phyloP scores from a whole-genome alignment of 192 early-diverging fungal genomes.

The Irineochytrium annulatum region DNA sequence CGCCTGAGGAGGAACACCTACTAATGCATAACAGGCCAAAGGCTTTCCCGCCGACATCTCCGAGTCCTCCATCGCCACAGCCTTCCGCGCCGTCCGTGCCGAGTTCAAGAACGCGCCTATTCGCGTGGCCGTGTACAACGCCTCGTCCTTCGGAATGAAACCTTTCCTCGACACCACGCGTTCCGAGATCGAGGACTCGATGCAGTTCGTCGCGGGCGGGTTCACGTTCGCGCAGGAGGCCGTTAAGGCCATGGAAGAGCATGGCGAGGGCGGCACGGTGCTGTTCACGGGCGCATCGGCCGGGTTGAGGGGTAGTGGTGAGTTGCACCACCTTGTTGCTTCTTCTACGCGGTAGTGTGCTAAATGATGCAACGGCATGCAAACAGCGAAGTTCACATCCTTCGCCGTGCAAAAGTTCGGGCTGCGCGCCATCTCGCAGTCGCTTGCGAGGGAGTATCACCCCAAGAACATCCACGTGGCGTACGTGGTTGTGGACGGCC shows the following conservation, averaged over 20 bases:
- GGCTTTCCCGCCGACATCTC: not conserved
- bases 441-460: slow-evolving; percentile 32
- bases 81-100: not conserved
- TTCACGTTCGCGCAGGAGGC: slow-evolving; percentile 2
- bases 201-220: not conserved
- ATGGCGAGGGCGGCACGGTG: slow-evolving; percentile 23
- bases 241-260: not conserved
- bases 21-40: not conserved
- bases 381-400: slow-evolving; percentile 21
- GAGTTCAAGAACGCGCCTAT: not conserved
- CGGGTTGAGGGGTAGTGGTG: slow-evolving; percentile 10
- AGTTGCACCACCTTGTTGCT: too few species aligned
- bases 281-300: slow-evolving; percentile 39
- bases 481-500: slow-evolving; percentile 32
- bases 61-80: not conserved
- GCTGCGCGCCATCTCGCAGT: slow-evolving; percentile 23
- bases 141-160: slow-evolving; percentile 3
- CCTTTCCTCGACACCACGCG: not conserved
- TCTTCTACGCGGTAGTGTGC: not conserved
- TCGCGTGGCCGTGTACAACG: slow-evolving; percentile 16
- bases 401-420: slow-evolving; percentile 30
- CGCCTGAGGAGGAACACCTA: not conserved
- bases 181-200: not conserved
- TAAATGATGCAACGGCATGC: too few species aligned
- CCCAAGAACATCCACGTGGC: slow-evolving; percentile 35